A percentile compares a stretch with the other conserved stretches of the same genome.
Conservation (phyloP, 2,329 filamentous ascomycete genomes). For the Pestalotiopsis sp. region DNA sequence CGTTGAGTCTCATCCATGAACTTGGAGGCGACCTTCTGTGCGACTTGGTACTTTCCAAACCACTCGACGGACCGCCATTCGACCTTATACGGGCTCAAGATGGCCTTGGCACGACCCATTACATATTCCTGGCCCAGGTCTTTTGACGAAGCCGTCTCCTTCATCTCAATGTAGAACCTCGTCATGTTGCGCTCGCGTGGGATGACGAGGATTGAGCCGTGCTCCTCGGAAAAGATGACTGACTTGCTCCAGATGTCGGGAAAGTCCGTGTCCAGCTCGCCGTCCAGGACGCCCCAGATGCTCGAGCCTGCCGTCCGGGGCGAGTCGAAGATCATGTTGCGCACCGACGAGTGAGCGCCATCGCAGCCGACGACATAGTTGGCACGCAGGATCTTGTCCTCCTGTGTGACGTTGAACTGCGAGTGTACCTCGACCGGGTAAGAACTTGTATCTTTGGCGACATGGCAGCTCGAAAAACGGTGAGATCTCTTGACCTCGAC, state of each 20-base stretch:
- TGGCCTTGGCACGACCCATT: slow-evolving; percentile 66
- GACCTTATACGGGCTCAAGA: slow-evolving; percentile 60
- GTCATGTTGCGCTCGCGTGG: slow-evolving; percentile 75
- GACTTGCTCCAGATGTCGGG: slow-evolving; percentile 78
- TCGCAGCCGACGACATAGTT: slow-evolving; percentile 74
- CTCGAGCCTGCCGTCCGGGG: slow-evolving; percentile 67
- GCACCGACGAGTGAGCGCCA: slow-evolving; percentile 71
- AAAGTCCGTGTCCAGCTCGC: slow-evolving; percentile 71
- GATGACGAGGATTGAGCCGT: slow-evolving; percentile 73
- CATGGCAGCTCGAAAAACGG: slow-evolving; percentile 56
- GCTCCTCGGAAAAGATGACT: slow-evolving; percentile 66
- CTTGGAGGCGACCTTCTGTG: slow-evolving; percentile 70
- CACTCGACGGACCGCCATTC: slow-evolving; percentile 65
- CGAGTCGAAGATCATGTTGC: slow-evolving; percentile 61
- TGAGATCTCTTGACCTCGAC: slow-evolving; percentile 65
- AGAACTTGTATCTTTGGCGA: background rate
- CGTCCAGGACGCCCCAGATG: slow-evolving; percentile 73
- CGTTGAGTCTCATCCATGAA: slow-evolving; percentile 65
- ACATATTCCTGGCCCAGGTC: slow-evolving; percentile 66
- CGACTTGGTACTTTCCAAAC: slow-evolving; percentile 74
- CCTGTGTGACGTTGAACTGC: slow-evolving; percentile 35
- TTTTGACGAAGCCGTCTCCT: slow-evolving; percentile 43
- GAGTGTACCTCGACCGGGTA: slow-evolving; percentile 41
- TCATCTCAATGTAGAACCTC: slow-evolving; percentile 62
- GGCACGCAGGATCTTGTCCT: slow-evolving; percentile 48